Conservation (phyloP, 495 filamentous ascomycete genomes). For the Apodospora peruviana region DNA sequence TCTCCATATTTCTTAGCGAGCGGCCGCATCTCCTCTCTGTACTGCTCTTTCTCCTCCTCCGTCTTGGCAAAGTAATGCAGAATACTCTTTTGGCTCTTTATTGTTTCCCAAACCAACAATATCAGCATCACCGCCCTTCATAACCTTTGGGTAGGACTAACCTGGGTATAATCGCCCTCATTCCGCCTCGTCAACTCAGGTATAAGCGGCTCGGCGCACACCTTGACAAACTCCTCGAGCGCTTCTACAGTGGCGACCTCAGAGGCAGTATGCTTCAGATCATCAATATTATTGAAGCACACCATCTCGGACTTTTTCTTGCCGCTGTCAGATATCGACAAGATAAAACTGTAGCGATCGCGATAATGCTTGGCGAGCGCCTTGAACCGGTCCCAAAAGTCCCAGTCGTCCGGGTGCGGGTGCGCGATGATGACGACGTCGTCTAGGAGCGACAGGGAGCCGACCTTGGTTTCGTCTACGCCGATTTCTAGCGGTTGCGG, state of each 20-base stretch:
- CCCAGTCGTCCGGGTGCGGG: conserved; percentile 11
- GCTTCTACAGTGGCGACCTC: conserved; percentile 6
- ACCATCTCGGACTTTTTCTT: conserved; percentile 15
- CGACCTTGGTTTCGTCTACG: conserved; percentile 14
- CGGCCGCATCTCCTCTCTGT: conserved; percentile 16
- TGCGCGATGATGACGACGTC: conserved; percentile 15
- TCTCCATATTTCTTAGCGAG: conserved; percentile 30
- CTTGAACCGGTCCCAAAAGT: conserved; percentile 15
- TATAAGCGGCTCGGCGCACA: conserved; percentile 20
- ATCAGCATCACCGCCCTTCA: too few relatives aligned
- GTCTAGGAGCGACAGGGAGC: conserved; percentile 9
- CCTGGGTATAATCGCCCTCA: conserved; percentile 23
- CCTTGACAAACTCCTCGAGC: conserved; percentile 24
- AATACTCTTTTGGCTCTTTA: conserved; percentile 27
- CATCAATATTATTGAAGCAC: conserved; percentile 25
- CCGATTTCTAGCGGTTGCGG: conserved; percentile 17
- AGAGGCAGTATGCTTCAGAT: conserved; percentile 9
- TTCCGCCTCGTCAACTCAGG: conserved; percentile 31
- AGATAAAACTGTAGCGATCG: conserved; percentile 26
- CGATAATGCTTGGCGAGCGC: conserved; percentile 21
- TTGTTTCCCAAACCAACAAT: too few relatives aligned
- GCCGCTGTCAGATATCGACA: conserved; percentile 8
- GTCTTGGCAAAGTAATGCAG: conserved; percentile 26
- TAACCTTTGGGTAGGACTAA: conserved; percentile 21
- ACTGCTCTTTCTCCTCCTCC: conserved; percentile 12